phyloP scores from a whole-genome alignment of 352 stramenopile species.

The Phytophthora brassicae region DNA sequence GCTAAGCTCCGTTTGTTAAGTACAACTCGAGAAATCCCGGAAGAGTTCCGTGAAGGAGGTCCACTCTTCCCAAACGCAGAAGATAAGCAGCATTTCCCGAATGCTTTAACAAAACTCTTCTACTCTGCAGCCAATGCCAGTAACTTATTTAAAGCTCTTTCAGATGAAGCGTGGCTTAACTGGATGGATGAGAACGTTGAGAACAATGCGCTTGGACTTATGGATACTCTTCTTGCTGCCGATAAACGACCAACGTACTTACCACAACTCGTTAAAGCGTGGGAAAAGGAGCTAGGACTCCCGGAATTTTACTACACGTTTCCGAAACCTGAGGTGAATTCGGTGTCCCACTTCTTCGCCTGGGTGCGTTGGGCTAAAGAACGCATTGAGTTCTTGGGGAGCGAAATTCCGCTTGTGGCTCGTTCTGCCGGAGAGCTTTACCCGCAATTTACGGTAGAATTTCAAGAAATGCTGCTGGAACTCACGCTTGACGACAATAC shows the following conservation, averaged over 20 bases:
- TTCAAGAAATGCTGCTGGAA: slow-evolving; percentile 54
- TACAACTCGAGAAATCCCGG: slow-evolving; percentile 33
- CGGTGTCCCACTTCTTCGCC: slow-evolving; percentile 72
- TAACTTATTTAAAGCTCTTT: slow-evolving; percentile 63
- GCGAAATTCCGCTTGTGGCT: slow-evolving; percentile 40
- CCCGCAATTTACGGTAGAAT: slow-evolving; percentile 62
- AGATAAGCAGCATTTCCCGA: slow-evolving; percentile 57
- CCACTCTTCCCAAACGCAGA: slow-evolving; percentile 55
- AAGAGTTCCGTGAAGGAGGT: slow-evolving; percentile 57
- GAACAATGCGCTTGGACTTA: slow-evolving; percentile 48
- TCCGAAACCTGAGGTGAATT: slow-evolving; percentile 54
- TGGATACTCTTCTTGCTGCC: slow-evolving; percentile 31
- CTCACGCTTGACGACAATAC: slow-evolving; percentile 69
- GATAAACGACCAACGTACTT: slow-evolving; percentile 56
- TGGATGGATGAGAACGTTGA: slow-evolving; percentile 64
- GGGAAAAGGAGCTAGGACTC: slow-evolving; percentile 56
- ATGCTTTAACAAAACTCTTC: slow-evolving; percentile 63
- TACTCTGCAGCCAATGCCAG: slow-evolving; percentile 39
- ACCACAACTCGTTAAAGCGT: slow-evolving; percentile 51
- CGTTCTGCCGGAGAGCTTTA: slow-evolving; percentile 52
- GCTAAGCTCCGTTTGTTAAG: slow-evolving; percentile 44
- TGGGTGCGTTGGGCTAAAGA: slow-evolving; percentile 87
- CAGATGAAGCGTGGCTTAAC: slow-evolving; percentile 57
- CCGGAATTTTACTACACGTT: slow-evolving; percentile 67
- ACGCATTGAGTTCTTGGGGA: slow-evolving; percentile 58